These are phyloP conservation scores for Boletus semigastroideus DNA, from an alignment of 1,284 basidiomycete species.

Conservation along the genomic window DNA sequence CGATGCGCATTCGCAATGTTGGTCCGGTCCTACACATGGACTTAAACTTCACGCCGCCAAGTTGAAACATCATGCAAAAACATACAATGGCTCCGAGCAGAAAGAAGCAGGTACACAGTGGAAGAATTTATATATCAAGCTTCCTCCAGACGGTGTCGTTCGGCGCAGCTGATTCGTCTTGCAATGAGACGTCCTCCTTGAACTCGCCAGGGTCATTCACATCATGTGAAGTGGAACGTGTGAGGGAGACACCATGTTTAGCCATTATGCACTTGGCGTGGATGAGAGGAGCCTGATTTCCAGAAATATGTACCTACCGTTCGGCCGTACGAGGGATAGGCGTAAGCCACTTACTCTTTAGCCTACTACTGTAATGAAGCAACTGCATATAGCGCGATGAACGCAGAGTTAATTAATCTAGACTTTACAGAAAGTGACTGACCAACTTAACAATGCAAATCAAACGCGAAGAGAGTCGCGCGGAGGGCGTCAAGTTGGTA, in stretches of 20 bases:
- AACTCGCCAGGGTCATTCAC: constrained; percentile 1
- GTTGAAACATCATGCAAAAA: background rate
- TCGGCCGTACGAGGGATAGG: no score
- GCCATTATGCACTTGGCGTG: background rate
- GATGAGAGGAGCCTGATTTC: background rate
- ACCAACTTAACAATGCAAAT: no score
- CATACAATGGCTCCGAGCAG: constrained; percentile 49
- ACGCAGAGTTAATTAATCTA: no score
- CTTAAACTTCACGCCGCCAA: no score
- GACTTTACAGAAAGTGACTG: no score
- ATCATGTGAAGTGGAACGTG: background rate
- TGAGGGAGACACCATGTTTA: background rate
- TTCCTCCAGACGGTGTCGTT: constrained; percentile 45
- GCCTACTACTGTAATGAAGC: no score
- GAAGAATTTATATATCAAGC: constrained; percentile 47
- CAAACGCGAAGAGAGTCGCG: no score
- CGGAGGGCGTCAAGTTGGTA: no score
- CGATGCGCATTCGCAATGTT: constrained; percentile 63
- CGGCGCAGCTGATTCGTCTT: constrained; percentile 16
- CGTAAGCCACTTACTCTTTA: no score
- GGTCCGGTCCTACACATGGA: constrained; percentile 31
- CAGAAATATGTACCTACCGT: no score
- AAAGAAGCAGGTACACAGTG: constrained; percentile 50
- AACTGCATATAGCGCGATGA: no score
- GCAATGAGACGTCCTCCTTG: constrained; percentile 4